Conservation (phyloP, 108 stramenopile species). For the Cyclotella atomus region DNA sequence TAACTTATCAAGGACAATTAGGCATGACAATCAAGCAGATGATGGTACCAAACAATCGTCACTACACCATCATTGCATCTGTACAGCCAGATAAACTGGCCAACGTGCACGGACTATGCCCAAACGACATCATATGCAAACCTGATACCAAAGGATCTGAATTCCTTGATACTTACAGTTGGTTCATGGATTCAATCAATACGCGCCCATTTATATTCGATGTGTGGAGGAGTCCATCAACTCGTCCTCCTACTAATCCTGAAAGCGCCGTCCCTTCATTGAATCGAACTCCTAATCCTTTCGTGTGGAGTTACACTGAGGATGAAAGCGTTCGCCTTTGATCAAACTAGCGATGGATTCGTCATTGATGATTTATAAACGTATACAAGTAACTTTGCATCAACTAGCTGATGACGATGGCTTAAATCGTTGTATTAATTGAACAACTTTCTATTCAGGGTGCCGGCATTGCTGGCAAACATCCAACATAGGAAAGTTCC, state of each 20-base stretch:
- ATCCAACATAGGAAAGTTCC: constrained; percentile 21
- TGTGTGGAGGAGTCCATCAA: constrained; percentile 13
- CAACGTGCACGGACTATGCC: constrained; percentile 21
- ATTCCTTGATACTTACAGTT: neutral
- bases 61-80: neutral
- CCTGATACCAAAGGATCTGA: constrained; percentile 21
- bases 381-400: no score
- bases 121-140: constrained; percentile 31
- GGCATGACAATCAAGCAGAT: constrained; percentile 5
- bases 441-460: no score
- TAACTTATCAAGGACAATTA: constrained; percentile 9
- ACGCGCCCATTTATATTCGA: constrained; percentile 29
- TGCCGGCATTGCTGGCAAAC: neutral
- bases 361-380: no score
- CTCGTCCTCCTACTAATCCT: neutral
- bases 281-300: constrained; percentile 3
- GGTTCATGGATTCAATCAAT: constrained; percentile 3
- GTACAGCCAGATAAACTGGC: constrained; percentile 13
- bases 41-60: neutral
- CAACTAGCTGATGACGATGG: no score
- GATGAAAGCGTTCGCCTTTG: no score
- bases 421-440: no score
- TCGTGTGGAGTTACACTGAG: no score
- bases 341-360: no score
- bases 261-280: neutral